phyloP scores from a whole-genome alignment of 2,329 filamentous ascomycete genomes.

The Bipolaris zeicola region DNA sequence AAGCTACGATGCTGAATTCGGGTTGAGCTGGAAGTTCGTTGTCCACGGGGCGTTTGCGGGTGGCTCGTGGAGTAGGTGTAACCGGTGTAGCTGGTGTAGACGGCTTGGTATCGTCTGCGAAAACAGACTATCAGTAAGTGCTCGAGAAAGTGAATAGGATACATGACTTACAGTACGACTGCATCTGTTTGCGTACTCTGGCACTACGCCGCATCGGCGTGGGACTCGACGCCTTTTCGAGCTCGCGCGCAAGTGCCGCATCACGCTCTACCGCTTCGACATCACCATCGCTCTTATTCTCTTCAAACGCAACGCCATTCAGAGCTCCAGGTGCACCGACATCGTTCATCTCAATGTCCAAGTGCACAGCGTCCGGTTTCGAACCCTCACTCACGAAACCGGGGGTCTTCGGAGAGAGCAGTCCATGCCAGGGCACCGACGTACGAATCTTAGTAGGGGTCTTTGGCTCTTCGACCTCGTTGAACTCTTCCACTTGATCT shows the following conservation, averaged over 20 bases:
- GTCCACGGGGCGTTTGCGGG: background rate
- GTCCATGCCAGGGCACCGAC: slow-evolving; percentile 9
- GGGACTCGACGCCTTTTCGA: background rate
- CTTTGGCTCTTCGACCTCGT: background rate
- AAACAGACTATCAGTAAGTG: background rate
- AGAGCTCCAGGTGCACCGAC: background rate
- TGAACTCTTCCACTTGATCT: background rate
- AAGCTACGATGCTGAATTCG: slow-evolving; percentile 2
- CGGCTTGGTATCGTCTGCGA: background rate
- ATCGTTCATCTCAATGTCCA: background rate
- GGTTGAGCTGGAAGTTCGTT: background rate
- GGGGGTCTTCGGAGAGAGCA: slow-evolving; percentile 18
- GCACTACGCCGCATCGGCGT: slow-evolving; percentile 7
- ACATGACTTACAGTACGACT: background rate
- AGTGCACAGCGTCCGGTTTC: background rate
- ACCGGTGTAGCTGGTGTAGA: too few species aligned
- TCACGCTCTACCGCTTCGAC: background rate
- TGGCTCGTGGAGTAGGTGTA: background rate
- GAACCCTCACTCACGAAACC: background rate
- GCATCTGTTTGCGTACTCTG: slow-evolving; percentile 2
- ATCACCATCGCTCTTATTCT: background rate
- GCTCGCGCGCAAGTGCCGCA: slow-evolving; percentile 2
- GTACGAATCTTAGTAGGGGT: slow-evolving; percentile 4
- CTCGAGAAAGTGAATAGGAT: rapidly evolving
- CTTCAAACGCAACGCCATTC: too few species aligned